Conservation (phyloP, 2,329 filamentous ascomycete genomes). For the Talaromyces sp. region DNA sequence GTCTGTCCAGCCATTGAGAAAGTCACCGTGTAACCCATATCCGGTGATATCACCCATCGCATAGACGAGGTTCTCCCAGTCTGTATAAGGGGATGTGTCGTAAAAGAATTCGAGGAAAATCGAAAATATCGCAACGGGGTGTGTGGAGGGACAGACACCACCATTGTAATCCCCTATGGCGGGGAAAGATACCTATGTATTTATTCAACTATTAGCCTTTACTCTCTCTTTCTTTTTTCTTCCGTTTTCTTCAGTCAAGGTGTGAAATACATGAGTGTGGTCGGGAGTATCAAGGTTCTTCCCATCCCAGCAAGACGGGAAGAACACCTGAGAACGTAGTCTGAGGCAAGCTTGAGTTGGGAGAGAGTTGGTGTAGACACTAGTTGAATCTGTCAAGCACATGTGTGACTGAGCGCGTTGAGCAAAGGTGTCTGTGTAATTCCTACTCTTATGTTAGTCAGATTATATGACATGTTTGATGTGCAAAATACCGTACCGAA, state of each 20-base stretch:
- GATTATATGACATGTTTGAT: not conserved
- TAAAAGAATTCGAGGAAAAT: slow-evolving; percentile 60
- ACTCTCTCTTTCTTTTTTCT: not conserved
- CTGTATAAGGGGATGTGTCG: slow-evolving; percentile 48
- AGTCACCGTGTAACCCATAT: slow-evolving; percentile 52
- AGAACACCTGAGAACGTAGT: slow-evolving; percentile 31
- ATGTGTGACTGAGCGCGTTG: slow-evolving; percentile 52
- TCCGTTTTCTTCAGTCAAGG: slow-evolving; percentile 15
- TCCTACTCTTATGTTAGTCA: slow-evolving; percentile 8
- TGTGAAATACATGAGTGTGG: slow-evolving; percentile 26
- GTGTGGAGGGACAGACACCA: slow-evolving; percentile 31
- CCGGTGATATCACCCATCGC: slow-evolving; percentile 47
- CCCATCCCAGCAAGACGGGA: slow-evolving; percentile 36
- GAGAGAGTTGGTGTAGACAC: slow-evolving; percentile 54
- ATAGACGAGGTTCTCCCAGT: slow-evolving; percentile 42
- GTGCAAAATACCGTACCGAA: slow-evolving; percentile 11
- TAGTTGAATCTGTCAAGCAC: slow-evolving; percentile 49
- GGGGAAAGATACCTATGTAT: slow-evolving; percentile 28
- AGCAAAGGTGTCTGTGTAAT: slow-evolving; percentile 15
- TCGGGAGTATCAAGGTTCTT: slow-evolving; percentile 26
- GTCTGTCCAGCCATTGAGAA: slow-evolving; percentile 47
- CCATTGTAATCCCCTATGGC: slow-evolving; percentile 26
- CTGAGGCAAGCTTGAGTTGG: slow-evolving; percentile 46
- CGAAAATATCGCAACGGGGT: slow-evolving; percentile 53
- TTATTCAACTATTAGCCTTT: not conserved